These are phyloP conservation scores for Boletales sp. DNA, from an alignment of 768 basidiomycete species.

Conservation along the genomic window DNA sequence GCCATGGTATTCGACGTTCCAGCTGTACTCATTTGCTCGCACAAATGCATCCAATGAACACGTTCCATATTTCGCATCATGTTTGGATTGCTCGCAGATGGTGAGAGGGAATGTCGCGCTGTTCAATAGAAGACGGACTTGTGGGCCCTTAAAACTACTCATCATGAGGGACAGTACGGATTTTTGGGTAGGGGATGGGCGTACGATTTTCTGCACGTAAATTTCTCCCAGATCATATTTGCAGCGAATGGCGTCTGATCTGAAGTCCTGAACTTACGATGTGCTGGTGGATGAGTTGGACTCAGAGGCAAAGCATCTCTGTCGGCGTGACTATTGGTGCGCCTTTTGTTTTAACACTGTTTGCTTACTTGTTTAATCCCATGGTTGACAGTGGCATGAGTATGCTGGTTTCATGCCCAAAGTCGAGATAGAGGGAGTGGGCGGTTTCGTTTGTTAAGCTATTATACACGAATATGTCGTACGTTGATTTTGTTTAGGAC, in stretches of 20 bases:
- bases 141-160: conserved; percentile 31
- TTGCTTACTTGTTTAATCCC: conserved; percentile 33
- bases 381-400: conserved; percentile 36
- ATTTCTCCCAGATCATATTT: conserved; percentile 42
- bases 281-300: conserved; percentile 18
- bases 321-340: neutral
- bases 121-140: conserved; percentile 41
- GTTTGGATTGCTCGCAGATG: conserved; percentile 25
- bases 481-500: too few species aligned
- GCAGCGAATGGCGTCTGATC: conserved; percentile 40
- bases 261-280: conserved; percentile 36
- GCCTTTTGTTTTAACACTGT: neutral
- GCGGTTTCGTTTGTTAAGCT: neutral
- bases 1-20: neutral
- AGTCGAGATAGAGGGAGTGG: conserved; percentile 36
- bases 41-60: conserved; percentile 37
- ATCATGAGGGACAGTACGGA: neutral
- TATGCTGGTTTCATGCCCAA: conserved; percentile 39
- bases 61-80: conserved; percentile 33
- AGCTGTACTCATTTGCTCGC: conserved; percentile 22
- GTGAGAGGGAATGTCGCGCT: conserved; percentile 36
- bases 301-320: conserved; percentile 34
- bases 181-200: neutral
- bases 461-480: neutral
- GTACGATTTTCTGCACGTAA: conserved; percentile 35